Base-by-base conservation (phyloP, 2,329 filamentous ascomycete genomes). In the Botrytis sinoallii region DNA sequence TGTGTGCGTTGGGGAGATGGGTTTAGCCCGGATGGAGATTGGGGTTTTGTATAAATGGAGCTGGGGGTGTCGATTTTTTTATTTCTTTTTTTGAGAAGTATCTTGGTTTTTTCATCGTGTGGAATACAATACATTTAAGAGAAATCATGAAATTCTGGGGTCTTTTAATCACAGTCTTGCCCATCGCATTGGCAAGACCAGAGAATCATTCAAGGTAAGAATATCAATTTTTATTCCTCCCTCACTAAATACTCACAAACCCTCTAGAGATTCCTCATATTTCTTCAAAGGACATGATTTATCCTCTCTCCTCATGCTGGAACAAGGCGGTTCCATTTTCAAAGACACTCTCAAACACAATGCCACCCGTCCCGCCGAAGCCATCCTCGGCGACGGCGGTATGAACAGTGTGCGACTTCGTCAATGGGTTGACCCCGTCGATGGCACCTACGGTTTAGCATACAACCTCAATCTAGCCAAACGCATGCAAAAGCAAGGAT, bases 371-470 rank as follows among this genome's bases (percentile, higher is more conserved):
- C 82, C 87, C 0, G 84, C 92, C 1, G 91, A 93, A 78, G 85
- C 82, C 2, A 93, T 93, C 66, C 83, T 93, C 8, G 86, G 84
- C 1, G 83, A 84, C 38, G 87, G 85, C 32, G 91, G 91, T 16
- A 88, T 92, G 79, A 93, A 92, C 80, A 90, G 87, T 0, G 88
- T 93, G 61, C 88, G 91, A 18, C 90, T 93, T 79, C 86, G 91
- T 25, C 83, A 93, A 44, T 93, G 91, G 91, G 91, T 93, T 22
- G 91, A 91, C 77, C 89, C 89, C 0, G 83, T 85, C 25, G 86
- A 88, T 75, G 89, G 90, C 60, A 86, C 86, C 75, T 93, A 93
- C 81, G 88, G 91, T 80, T 84, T 93, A 57, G 87, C 88, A 74
- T 93, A 93, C 82, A 93, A 92, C 79, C 79, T 93, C 74, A 83